A percentile compares a stretch with the other conserved stretches of the same genome.
These are phyloP conservation scores for Aureobasidium sp. DNA, from an alignment of 2,329 filamentous ascomycete genomes.

Conservation along the genomic window DNA sequence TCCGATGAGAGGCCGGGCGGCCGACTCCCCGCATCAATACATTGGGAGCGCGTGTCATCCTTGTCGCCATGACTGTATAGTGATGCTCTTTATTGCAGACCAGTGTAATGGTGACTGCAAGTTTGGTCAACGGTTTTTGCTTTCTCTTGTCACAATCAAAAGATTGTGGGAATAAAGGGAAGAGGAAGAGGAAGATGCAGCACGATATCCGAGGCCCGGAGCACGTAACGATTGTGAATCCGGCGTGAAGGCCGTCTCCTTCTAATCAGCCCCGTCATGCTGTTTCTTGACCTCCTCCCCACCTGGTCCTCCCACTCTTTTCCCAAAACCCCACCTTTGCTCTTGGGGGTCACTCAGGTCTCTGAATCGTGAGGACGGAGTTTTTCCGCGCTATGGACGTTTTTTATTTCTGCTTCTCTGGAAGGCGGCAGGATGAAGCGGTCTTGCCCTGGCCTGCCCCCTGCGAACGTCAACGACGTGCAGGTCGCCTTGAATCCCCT, in stretches of 20 bases:
- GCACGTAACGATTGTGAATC: not conserved
- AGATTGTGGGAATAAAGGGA: not conserved
- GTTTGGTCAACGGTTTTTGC: no score
- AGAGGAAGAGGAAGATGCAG: not conserved
- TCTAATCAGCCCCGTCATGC: not conserved
- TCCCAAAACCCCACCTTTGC: not conserved
- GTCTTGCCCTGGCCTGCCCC: no score
- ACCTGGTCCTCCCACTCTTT: not conserved
- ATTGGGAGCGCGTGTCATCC: no score
- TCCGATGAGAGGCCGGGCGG: not conserved
- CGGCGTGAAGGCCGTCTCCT: not conserved
- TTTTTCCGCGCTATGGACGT: not conserved
- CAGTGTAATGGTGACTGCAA: no score
- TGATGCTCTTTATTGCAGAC: no score
- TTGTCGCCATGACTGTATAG: not conserved
- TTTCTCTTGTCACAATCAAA: no score
- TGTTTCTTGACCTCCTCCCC: not conserved
- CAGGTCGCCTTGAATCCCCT: no score
- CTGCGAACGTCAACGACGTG: no score
- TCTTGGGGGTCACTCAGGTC: no score
- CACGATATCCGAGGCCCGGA: slow-evolving; percentile 5
- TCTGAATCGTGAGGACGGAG: not conserved
- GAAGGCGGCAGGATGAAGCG: not conserved
- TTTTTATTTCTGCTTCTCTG: not conserved
- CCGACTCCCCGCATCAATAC: slow-evolving; percentile 13